Evolutionary conservation across 306 rosid genomes (phyloP).

Genomic region (Datisca glomerata): DNA sequence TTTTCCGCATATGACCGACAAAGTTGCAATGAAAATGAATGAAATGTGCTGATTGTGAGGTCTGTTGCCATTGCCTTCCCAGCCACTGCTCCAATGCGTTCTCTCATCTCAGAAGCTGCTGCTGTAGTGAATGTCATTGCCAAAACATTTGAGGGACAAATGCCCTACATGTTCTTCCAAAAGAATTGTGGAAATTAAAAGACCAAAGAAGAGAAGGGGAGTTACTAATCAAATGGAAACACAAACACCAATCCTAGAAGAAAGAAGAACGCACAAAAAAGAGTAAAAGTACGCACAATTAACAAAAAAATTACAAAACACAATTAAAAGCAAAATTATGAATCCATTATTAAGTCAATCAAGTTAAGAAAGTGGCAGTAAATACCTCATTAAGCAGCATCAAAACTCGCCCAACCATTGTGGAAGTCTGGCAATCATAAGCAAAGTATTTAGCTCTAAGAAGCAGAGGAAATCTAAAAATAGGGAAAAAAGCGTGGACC

Average conservation of each 20-base stretch:
- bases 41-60: conserved; percentile 90
- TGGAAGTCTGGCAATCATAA: conserved; percentile 64
- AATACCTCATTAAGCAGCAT: conserved; percentile 80
- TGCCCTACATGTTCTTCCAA: conserved; percentile 49
- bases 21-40: conserved; percentile 91
- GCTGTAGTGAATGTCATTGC: conserved; percentile 98
- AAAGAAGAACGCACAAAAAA: background rate
- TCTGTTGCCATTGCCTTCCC: conserved; percentile 72
- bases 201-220: background rate
- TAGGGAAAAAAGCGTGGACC: background rate
- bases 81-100: conserved; percentile 69
- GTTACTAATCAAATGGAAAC: conserved; percentile 3
- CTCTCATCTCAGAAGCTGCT: conserved; percentile 96
- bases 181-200: background rate
- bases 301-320: conserved; percentile 6
- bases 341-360: background rate
- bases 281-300: conserved; percentile 5
- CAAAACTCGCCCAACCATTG: conserved; percentile 92
- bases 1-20: conserved; percentile 87
- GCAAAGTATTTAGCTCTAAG: conserved; percentile 18
- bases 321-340: background rate
- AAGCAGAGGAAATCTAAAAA: no score
- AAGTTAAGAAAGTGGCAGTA: conserved; percentile 2
- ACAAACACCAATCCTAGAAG: background rate
- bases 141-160: conserved; percentile 55